Percentiles rank a stretch among this genome's conserved stretches.
phyloP scores from a whole-genome alignment of 345 rosid species.

The Ceriops decandra region DNA sequence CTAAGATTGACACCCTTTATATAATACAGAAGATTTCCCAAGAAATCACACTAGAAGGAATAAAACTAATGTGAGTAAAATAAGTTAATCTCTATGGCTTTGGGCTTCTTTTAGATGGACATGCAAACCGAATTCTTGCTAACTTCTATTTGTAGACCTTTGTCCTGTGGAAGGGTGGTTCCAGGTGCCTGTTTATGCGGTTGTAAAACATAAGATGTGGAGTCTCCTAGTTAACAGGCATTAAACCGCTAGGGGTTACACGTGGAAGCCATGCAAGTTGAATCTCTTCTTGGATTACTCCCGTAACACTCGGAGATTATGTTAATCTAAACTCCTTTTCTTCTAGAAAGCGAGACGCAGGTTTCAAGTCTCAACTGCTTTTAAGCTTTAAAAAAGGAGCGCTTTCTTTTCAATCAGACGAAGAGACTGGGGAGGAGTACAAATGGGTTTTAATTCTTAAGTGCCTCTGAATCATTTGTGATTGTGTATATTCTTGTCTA shows the following conservation, averaged over 20 bases:
- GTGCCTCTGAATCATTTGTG: too few species aligned
- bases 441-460: too few species aligned
- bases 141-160: neutral
- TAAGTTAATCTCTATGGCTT: neutral
- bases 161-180: conserved; percentile 3
- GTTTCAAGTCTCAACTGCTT: too few species aligned
- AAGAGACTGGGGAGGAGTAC: too few species aligned
- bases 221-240: neutral
- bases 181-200: conserved; percentile 20
- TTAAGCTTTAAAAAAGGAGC: too few species aligned
- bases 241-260: neutral
- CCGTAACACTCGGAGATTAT: too few species aligned
- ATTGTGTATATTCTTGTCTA: too few species aligned
- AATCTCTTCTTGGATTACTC: neutral
- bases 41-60: neutral
- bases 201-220: neutral
- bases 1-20: neutral
- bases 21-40: neutral
- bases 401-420: too few species aligned
- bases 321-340: too few species aligned
- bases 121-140: neutral
- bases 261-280: conserved; percentile 27
- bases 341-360: too few species aligned
- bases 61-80: neutral
- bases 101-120: neutral